These are phyloP conservation scores for Saccharum officinarum DNA, from an alignment of 176 grass and related monocot species.

Conservation along the genomic window DNA sequence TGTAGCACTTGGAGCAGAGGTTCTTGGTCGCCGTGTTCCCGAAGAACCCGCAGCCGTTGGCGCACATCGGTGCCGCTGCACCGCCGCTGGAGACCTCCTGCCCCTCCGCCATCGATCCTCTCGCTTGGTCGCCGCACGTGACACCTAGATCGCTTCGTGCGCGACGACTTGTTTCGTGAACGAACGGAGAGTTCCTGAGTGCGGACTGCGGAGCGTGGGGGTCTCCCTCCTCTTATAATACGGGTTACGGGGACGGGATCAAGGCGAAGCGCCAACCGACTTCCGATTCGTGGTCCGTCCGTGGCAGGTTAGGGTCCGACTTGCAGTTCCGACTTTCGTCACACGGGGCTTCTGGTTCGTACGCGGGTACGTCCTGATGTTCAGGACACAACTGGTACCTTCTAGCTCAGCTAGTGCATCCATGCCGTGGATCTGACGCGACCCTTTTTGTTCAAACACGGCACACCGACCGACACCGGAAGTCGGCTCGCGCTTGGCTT, in stretches of 20 bases:
- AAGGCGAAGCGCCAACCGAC: neutral
- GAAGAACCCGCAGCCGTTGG: conserved; percentile 54
- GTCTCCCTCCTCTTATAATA: neutral
- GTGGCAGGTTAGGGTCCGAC: neutral
- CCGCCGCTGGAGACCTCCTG: neutral
- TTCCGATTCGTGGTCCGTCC: neutral
- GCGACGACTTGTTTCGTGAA: neutral
- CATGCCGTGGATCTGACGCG: neutral
- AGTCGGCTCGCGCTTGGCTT: neutral
- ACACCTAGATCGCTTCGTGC: neutral
- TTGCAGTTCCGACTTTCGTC: neutral
- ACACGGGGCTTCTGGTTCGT: neutral
- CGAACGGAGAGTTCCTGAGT: neutral
- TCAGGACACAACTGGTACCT: neutral
- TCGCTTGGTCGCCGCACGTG: neutral
- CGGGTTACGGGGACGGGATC: neutral
- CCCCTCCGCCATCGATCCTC: neutral
- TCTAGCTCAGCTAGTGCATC: neutral
- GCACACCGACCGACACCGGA: neutral
- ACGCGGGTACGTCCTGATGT: too few relatives aligned
- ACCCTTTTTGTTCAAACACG: neutral
- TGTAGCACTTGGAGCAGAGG: conserved; percentile 58
- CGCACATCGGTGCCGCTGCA: neutral
- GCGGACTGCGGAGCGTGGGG: neutral
- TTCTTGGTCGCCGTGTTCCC: conserved; percentile 35